Base-by-base conservation (phyloP, 2,329 filamentous ascomycete genomes). In the Aspergillus tamarii region DNA sequence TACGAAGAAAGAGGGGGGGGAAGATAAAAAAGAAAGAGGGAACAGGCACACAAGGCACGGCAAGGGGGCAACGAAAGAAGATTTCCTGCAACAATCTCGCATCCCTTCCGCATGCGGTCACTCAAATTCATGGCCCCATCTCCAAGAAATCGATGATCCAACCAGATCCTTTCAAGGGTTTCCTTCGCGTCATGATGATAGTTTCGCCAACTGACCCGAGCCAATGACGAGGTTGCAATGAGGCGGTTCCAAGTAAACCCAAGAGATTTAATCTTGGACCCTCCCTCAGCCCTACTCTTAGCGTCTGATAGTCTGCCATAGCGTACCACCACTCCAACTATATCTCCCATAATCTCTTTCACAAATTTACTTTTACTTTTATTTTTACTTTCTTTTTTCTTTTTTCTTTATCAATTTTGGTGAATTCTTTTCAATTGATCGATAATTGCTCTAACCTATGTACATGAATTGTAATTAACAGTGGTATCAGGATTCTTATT, bases 181-280 rank as follows among this genome's bases (percentile, higher is more conserved):
- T 28, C 23, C 52, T 39, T 50, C 58, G 60, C 53, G 60, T 61
- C 60, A 62, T 62, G 23, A 36, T 52, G 39, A 48, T 57, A 34
- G 3, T 39, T n/a, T 21, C 59, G 41, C 39, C 32, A 34, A 50
- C 21, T n/a, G 21, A 32, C 16, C 34, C 55, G 39, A 60, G 34
- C 46, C 61, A 59, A 59, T 62, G 28, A 52, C 21, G 16, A 23
- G 21, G 30, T 34, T 26, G 36, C 58, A 52, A 12, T 21, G n/a
- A 3, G 5, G 16, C 11, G 10, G 19, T 48, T 48, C 45, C 45
- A 48, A 48, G 50, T n/a, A 34, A 32, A n/a, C 5, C 50, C 23
- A 26, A 19, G 28, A 30, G 28, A 19, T 54, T 12, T 3, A 26
- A 26, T 26, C 26, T 26, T 26, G 26, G 26, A 6, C 9, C 21